A percentile compares a stretch with the other conserved stretches of the same genome.
These are phyloP conservation scores for Ceratocystis variospora DNA, from an alignment of 2,329 filamentous ascomycete species.

Conservation along the genomic window DNA sequence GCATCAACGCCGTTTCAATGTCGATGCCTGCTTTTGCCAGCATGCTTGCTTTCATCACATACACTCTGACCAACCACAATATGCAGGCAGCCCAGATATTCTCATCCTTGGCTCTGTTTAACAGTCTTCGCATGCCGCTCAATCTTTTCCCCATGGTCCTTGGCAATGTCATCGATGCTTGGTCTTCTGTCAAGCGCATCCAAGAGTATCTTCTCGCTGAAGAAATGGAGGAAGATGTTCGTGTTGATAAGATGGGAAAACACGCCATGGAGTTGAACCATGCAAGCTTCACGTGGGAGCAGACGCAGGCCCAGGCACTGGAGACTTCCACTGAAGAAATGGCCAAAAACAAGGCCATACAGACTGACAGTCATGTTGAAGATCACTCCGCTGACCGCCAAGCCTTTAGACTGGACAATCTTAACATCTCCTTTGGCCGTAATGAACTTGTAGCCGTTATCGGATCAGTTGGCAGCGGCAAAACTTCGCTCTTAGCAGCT, in stretches of 20 bases:
- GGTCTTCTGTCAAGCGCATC: slow-evolving; percentile 70
- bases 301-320: slow-evolving; percentile 42
- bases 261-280: slow-evolving; percentile 57
- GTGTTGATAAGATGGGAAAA: slow-evolving; percentile 41
- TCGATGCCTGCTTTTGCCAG: slow-evolving; percentile 86
- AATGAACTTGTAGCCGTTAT: slow-evolving; percentile 77
- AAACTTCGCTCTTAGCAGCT: slow-evolving; percentile 76
- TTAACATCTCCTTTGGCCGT: slow-evolving; percentile 54
- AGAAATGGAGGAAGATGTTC: slow-evolving; percentile 61
- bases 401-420: slow-evolving; percentile 57
- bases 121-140: slow-evolving; percentile 75
- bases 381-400: slow-evolving; percentile 38
- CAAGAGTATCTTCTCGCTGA: slow-evolving; percentile 80
- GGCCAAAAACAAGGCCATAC: slow-evolving; percentile 24
- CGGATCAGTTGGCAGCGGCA: slow-evolving; percentile 76
- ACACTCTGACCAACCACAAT: slow-evolving; percentile 49
- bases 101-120: slow-evolving; percentile 88
- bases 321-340: slow-evolving; percentile 24
- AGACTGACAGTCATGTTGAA: slow-evolving; percentile 22
- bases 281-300: slow-evolving; percentile 82
- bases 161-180: slow-evolving; percentile 79
- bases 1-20: slow-evolving; percentile 70
- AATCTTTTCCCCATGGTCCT: slow-evolving; percentile 81
- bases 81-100: slow-evolving; percentile 70
- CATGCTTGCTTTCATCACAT: slow-evolving; percentile 87